Percentiles rank a stretch among this genome's conserved stretches.
Evolutionary conservation across 345 rosid species (phyloP).

Genomic region (Capsella bursapastoris): DNA sequence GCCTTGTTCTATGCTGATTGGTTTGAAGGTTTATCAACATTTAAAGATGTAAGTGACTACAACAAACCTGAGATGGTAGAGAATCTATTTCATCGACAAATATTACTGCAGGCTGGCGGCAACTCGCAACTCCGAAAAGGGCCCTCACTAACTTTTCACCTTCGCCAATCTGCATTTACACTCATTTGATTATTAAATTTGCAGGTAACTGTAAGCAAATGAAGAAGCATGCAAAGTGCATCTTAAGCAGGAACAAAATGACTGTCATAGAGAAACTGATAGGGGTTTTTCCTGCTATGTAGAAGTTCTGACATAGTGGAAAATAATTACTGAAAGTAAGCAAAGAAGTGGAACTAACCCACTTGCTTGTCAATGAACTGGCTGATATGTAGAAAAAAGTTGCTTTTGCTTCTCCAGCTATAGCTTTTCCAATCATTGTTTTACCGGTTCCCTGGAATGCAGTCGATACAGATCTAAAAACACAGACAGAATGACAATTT

Average conservation of each 20-base stretch:
- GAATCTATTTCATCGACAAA: slow-evolving; percentile 99
- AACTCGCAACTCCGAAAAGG: slow-evolving; percentile 96
- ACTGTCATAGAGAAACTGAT: neutral
- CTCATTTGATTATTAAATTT: neutral
- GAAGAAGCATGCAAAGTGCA: slow-evolving; percentile 13
- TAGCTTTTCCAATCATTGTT: slow-evolving; percentile 99
- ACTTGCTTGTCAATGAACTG: slow-evolving; percentile 98
- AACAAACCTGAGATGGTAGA: slow-evolving; percentile 87
- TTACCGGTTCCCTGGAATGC: slow-evolving; percentile 87
- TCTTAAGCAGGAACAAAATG: slow-evolving; percentile 7
- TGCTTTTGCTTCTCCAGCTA: slow-evolving; percentile 99
- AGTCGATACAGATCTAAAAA: slow-evolving; percentile 31
- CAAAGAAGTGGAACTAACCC: slow-evolving; percentile 62
- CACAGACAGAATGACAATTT: slow-evolving; percentile 12
- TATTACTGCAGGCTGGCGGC: slow-evolving; percentile 98
- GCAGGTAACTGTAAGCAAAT: slow-evolving; percentile 7
- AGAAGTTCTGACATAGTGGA: slow-evolving; percentile 1
- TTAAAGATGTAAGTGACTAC: slow-evolving; percentile 16
- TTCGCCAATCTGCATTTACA: slow-evolving; percentile 83
- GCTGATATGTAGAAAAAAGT: slow-evolving; percentile 98
- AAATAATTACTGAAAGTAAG: neutral
- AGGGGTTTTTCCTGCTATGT: neutral
- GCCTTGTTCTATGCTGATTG: neutral
- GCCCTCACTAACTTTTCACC: slow-evolving; percentile 99
- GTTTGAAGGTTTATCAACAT: neutral